Evolutionary conservation across 306 rosid species (phyloP), one percentile per base, ranked within the genome.

Genomic region (Vigna reflexopilosa): DNA sequence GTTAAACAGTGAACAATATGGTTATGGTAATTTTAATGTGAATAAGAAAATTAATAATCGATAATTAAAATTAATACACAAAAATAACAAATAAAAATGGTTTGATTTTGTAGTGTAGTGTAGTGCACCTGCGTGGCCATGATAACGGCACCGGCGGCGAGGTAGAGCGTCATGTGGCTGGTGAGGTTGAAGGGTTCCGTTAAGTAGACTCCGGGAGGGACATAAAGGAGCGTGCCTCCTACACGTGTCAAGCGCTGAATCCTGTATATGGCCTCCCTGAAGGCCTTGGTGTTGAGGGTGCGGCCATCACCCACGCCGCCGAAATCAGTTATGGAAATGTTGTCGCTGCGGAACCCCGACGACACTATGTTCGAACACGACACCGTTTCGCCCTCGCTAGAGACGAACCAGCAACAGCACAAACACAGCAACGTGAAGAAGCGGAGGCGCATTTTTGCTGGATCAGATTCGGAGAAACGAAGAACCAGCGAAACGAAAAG

Each of bases 121-220:
- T 17, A 0, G 32, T 20, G 49, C 68, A 93, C 98, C 98, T 83
- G 84, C 4, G 89, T 85, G 56, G 98, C 97, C 84, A 51, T 88
- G 84, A 91, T 90, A 54, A 93, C 90, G 49, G 98, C 97, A 32
- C 91, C 98, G 51, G 81, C 74, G 47, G 98, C 91, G 62, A 93
- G 88, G 61, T 86, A 83, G 4, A 93, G 98, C 30, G 98, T 91
- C 88, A 93, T 87, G 75, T 84, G 89, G 77, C 91, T 90, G 3
- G 98, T 91, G 83, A 94, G 96, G 44, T 91, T 91, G 62, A 94
- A 91, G 81, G 88, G 89, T 32, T 77, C 94, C 0, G 98, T 90
- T 81, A 91, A 76, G 88, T 85, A 94, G 0, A 89, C 96, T 50
- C 98, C 97, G 1, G 94, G 84, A 79, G 98, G 98, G 4, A 94